Evolutionary conservation across 1,284 basidiomycete species (phyloP).

Genomic region (Heterobasidion parviporum): DNA sequence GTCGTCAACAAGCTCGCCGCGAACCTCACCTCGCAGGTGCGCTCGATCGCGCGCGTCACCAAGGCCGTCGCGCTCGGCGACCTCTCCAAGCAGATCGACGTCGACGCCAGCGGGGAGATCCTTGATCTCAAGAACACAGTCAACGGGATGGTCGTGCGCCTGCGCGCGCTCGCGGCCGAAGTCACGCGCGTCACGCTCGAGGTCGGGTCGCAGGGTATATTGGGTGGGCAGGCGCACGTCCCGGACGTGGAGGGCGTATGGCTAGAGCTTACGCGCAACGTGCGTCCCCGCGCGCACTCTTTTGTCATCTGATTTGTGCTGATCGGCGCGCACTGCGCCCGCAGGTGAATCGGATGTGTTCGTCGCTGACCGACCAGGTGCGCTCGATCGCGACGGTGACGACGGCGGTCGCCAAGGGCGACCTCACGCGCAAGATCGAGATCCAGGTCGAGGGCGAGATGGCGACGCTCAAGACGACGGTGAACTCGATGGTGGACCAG

Average conservation of each 20-base stretch:
- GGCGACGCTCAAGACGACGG: slow-evolving; percentile 74
- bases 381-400: slow-evolving; percentile 89
- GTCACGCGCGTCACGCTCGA: slow-evolving; percentile 94
- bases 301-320: not conserved
- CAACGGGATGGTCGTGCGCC: slow-evolving; percentile 92
- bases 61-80: slow-evolving; percentile 97
- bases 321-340: too few relatives aligned
- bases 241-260: slow-evolving; percentile 94
- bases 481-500: slow-evolving; percentile 88
- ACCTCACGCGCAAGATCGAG: slow-evolving; percentile 84
- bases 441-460: slow-evolving; percentile 94
- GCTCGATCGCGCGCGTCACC: slow-evolving; percentile 94
- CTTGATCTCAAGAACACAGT: slow-evolving; percentile 97
- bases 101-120: slow-evolving; percentile 95
- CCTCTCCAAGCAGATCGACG: slow-evolving; percentile 92
- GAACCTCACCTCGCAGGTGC: slow-evolving; percentile 91
- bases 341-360: slow-evolving; percentile 90
- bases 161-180: slow-evolving; percentile 88
- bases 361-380: slow-evolving; percentile 90
- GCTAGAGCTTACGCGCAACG: slow-evolving; percentile 86
- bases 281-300: slow-evolving; percentile 25
- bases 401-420: slow-evolving; percentile 85
- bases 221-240: slow-evolving; percentile 88
- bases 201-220: slow-evolving; percentile 85
- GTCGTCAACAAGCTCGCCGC: slow-evolving; percentile 92